A percentile compares a stretch with the other conserved stretches of the same genome.
Evolutionary conservation across 2,329 filamentous ascomycete genomes (phyloP).

Genomic region (Fusarium compactum): DNA sequence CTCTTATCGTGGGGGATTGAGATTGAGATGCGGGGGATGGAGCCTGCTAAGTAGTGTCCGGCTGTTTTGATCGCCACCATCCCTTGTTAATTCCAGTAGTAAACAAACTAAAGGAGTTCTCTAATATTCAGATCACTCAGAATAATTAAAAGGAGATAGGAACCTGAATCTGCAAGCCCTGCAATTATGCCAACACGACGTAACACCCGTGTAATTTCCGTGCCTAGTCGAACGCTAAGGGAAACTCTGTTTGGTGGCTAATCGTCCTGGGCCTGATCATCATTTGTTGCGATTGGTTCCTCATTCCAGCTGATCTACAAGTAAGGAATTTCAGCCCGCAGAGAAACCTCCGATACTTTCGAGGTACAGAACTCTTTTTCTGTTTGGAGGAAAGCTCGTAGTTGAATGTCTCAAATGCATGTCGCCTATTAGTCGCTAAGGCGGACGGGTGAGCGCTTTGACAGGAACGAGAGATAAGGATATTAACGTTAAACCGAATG

Average conservation of each 20-base stretch:
- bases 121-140: no score
- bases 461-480: background rate
- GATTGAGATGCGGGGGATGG: background rate
- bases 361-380: background rate
- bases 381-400: background rate
- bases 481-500: background rate
- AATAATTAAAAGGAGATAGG: no score
- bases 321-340: background rate
- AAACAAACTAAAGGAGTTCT: no score
- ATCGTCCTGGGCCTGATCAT: background rate
- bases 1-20: background rate
- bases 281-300: background rate
- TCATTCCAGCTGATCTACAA: background rate
- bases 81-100: no score
- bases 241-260: background rate
- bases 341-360: background rate
- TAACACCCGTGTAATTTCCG: background rate
- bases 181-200: background rate
- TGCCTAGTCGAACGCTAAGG: background rate
- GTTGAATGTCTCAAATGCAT: background rate
- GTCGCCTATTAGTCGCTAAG: background rate
- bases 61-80: background rate
- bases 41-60: background rate
- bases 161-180: no score
- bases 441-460: background rate